Evolutionary conservation across 345 rosid species (phyloP).

Genomic region (Populus pruinosa): DNA sequence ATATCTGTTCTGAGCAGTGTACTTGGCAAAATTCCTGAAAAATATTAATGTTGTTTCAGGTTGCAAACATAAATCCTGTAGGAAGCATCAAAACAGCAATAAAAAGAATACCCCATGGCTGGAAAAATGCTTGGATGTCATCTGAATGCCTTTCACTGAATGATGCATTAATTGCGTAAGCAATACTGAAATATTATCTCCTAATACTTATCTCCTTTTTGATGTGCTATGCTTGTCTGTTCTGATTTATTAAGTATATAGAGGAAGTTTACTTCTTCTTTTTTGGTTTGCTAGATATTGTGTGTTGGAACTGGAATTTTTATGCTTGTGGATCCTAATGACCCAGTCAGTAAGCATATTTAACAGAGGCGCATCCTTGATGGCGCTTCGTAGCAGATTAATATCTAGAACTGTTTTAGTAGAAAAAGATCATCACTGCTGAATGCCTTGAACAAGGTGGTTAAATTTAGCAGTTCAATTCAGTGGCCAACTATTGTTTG

Average conservation of each 20-base stretch:
- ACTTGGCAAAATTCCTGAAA: not conserved
- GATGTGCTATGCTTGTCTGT: constrained; percentile 9
- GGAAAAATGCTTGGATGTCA: constrained; percentile 70
- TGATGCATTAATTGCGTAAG: constrained; percentile 70
- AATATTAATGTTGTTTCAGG: constrained; percentile 37
- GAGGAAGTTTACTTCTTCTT: no score
- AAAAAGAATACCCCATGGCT: constrained; percentile 69
- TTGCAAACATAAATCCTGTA: constrained; percentile 63
- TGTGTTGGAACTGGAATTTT: not conserved
- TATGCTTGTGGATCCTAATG: no score
- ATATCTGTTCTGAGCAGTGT: not conserved
- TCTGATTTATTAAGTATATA: not conserved
- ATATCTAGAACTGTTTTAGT: no score
- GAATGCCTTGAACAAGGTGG: no score
- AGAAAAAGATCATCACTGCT: no score
- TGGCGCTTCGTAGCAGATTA: no score
- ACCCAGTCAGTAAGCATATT: no score
- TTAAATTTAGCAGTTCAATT: no score
- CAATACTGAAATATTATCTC: constrained; percentile 4
- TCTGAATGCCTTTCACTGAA: constrained; percentile 64
- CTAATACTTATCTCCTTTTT: not conserved
- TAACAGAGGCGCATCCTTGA: no score
- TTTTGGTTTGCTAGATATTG: not conserved
- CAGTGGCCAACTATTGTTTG: no score
- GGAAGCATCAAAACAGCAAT: constrained; percentile 62